Evolutionary conservation across 768 basidiomycete genomes (phyloP), one percentile per base, ranked within the genome.

Genomic region (Hygrophorus pudorinus): DNA sequence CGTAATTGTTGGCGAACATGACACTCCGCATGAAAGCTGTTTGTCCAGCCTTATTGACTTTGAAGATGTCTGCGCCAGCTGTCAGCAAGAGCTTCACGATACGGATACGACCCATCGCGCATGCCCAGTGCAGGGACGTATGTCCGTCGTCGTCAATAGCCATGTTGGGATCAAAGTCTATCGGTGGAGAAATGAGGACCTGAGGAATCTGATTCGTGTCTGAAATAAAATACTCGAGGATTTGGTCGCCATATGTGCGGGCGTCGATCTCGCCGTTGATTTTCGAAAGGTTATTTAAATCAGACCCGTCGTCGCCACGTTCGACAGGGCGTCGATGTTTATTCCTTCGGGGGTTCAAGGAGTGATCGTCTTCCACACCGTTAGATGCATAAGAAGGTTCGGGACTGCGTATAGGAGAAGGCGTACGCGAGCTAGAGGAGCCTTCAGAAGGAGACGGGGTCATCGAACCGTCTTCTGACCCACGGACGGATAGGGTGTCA

Each of bases 1-100:
- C 96, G 59, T 99, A 99, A 61, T 98, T 99, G 64, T 99, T 99
- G 40, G 90, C 89, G 62, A 98, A 99, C 94, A 98, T 98, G 54
- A 99, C 96, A 56, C 84, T 85, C 12, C 96, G 88, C 96, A 99
- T 99, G 34, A 99, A 67, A 1, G 94, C 85, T 11, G 96, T 98
- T 63, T 98, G 96, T 2, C 96, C 96, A 9, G 90, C 79, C 56
- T 85, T 88, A 67, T 98, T 99, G 51, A 93, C 91, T 52, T 86
- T 83, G 72, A 94, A 99, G 51, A 96, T 90, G 59, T 97, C 92
- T 11, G 94, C 94, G 14, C 93, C 92, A 2, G 93, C 87, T 0
- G 89, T 85, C 33, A 99, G 72, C 20, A 99, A 73, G 6, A 97
- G 72, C 59, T 97, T 97, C 54, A 98, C 91, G 49, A 98, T 85